phyloP scores from a whole-genome alignment of 345 rosid species.

The Pistacia integerrima region DNA sequence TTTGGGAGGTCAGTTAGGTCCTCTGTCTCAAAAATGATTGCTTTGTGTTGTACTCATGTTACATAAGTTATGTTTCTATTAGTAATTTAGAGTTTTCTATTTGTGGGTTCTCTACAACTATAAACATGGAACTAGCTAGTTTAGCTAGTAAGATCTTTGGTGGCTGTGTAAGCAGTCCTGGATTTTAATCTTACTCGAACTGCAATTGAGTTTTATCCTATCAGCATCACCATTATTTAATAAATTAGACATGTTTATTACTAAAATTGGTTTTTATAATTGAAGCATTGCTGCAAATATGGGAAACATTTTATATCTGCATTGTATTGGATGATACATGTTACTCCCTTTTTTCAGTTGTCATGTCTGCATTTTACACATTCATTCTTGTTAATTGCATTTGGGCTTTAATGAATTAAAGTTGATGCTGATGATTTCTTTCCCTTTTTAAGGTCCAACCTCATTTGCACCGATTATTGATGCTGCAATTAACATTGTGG shows the following conservation, averaged over 20 bases:
- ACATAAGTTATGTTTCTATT: too few species aligned
- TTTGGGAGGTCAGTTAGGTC: neutral
- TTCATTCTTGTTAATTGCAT: neutral
- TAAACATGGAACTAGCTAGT: neutral
- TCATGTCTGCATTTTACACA: neutral
- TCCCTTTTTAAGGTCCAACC: conserved; percentile 69
- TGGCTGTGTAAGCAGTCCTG: neutral
- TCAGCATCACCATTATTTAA: neutral
- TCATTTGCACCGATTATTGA: conserved; percentile 91
- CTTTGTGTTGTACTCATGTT: too few species aligned
- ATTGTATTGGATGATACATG: neutral
- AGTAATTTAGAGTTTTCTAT: neutral
- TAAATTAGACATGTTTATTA: neutral
- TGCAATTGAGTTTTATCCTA: neutral
- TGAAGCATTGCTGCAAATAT: neutral
- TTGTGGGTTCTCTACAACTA: neutral
- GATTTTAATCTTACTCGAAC: too few species aligned
- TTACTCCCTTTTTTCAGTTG: neutral
- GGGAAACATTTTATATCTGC: neutral
- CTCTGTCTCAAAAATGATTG: neutral
- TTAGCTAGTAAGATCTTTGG: neutral
- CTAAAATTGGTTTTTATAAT: neutral
- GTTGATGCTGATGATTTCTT: conserved; percentile 4
- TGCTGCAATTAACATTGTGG: conserved; percentile 86
- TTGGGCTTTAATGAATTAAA: neutral